Base-by-base conservation (phyloP, 2,329 filamentous ascomycete species). In the Penicillium brasilianum region DNA sequence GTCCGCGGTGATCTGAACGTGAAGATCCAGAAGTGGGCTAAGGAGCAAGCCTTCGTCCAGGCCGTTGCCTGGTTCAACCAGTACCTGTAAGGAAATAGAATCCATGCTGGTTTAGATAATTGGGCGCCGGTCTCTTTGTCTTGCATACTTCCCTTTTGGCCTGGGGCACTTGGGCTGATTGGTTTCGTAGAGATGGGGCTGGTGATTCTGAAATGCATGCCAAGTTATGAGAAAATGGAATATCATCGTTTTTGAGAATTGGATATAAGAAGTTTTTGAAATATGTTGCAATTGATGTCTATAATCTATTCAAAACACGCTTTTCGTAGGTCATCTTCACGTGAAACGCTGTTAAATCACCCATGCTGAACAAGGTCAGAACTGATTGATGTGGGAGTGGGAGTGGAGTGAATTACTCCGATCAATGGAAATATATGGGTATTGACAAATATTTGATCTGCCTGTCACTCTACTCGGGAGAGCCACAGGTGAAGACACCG, bases 41-140 rank as follows among this genome's bases (percentile, higher is more conserved):
- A 92, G 84, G 90, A 96, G 78, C 87, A 90, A 78, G 91, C 92
- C 5, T 95, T 95, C 74, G 71, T 83, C 65, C 92, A 95, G 82
- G 91, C 91, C 37, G 82, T 93, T 55, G 75, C 81, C 55, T 96
- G 92, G 92, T 93, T 96, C 68, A 84, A 90, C 67, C 81, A 88
- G 75, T 82, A 84, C 74, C 74, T 90, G 63, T 76, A 71, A 69
- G 59, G 18, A 55, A 55, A 18, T n/a, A 16, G 2, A 10, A 18
- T 20, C 14, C n/a, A 25, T 13, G 48, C 48, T 32, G 30, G n/a
- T 25, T 43, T 8, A 14, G 22, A 8, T 6, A 30, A 32, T 20
- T 8, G 22, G 28, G n/a, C n/a, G n/a, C n/a, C n/a, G n/a, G n/a
- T n/a, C n/a, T n/a, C 16, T 34, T 16, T 37, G 41, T 48, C n/a